A percentile compares a stretch with the other conserved stretches of the same genome.
Conservation (phyloP, 2,329 filamentous ascomycete genomes). For the Aspergillus neoniger region DNA sequence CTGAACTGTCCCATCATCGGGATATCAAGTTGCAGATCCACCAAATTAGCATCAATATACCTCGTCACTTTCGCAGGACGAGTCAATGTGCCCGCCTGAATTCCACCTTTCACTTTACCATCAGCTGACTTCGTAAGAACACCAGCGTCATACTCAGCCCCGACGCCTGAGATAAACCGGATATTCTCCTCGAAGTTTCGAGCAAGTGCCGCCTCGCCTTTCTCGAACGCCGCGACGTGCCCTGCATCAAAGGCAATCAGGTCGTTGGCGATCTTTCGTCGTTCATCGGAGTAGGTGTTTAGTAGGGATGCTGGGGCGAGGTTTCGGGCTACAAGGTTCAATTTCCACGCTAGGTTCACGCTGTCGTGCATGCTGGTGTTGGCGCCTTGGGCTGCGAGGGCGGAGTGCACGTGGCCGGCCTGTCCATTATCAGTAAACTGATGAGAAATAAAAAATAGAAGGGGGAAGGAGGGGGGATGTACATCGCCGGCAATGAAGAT, state of each 20-base stretch:
- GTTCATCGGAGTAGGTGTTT: conserved; percentile 34
- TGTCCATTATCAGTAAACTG: background rate
- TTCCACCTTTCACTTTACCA: conserved; percentile 44
- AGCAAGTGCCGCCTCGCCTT: conserved; percentile 64
- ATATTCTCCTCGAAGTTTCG: conserved; percentile 71
- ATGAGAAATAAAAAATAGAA: no score
- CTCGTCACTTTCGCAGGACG: conserved; percentile 71
- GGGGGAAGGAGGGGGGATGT: conserved; percentile 7
- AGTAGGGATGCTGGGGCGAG: conserved; percentile 27
- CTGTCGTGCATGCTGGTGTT: conserved; percentile 42
- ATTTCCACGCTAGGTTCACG: conserved; percentile 41
- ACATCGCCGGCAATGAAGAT: conserved; percentile 55
- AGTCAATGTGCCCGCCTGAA: conserved; percentile 51
- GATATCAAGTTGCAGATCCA: conserved; percentile 76
- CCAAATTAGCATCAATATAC: conserved; percentile 75
- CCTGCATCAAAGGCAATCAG: conserved; percentile 39
- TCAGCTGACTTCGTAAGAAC: conserved; percentile 53
- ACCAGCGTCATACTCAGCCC: conserved; percentile 67
- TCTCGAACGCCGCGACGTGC: conserved; percentile 56
- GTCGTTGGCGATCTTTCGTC: conserved; percentile 34
- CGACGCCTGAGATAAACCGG: conserved; percentile 72
- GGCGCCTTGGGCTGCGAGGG: conserved; percentile 37
- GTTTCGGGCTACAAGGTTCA: conserved; percentile 31
- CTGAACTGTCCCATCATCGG: conserved; percentile 76
- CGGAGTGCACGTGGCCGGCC: conserved; percentile 37